Percentiles rank a stretch among this genome's conserved stretches.
Evolutionary conservation across 371 early-diverging fungal genomes (phyloP).

Genomic region (Actinomucor elegans): DNA sequence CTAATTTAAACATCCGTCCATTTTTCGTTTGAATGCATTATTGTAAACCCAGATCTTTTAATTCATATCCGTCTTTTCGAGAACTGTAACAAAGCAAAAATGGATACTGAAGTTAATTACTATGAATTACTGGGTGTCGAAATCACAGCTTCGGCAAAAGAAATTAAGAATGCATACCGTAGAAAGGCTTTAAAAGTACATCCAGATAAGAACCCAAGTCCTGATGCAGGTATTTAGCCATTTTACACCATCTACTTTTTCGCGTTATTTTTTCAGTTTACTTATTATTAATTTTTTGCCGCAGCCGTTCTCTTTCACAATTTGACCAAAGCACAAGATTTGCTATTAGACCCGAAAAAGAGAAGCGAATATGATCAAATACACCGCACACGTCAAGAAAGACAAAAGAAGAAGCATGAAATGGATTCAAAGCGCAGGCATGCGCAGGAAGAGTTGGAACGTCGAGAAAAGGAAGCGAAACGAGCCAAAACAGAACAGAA

Average conservation of each 20-base stretch:
- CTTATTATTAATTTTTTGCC: not conserved
- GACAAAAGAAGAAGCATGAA: constrained; percentile 41
- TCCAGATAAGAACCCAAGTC: constrained; percentile 57
- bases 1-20: not conserved
- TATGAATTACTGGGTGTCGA: constrained; percentile 75
- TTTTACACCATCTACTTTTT: not conserved
- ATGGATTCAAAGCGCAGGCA: constrained; percentile 49
- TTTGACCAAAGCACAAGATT: constrained; percentile 37
- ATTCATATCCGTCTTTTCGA: not conserved
- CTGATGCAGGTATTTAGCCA: constrained; percentile 47
- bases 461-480: constrained; percentile 41
- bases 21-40: not conserved
- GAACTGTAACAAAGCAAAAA: not conserved
- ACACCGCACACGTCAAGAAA: constrained; percentile 40
- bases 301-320: constrained; percentile 42
- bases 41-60: constrained; percentile 3
- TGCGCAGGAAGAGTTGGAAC: constrained; percentile 47
- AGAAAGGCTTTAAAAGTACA: constrained; percentile 46
- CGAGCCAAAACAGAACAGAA: constrained; percentile 34
- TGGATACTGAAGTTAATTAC: constrained; percentile 58
- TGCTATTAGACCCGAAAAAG: constrained; percentile 32
- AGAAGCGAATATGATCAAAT: constrained; percentile 43
- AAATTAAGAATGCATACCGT: constrained; percentile 79
- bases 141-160: constrained; percentile 51
- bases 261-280: too few relatives aligned